Evolutionary conservation across 495 filamentous ascomycete genomes (phyloP), one percentile per base, ranked within the genome.

Genomic region (Trichoderma asperelloides): DNA sequence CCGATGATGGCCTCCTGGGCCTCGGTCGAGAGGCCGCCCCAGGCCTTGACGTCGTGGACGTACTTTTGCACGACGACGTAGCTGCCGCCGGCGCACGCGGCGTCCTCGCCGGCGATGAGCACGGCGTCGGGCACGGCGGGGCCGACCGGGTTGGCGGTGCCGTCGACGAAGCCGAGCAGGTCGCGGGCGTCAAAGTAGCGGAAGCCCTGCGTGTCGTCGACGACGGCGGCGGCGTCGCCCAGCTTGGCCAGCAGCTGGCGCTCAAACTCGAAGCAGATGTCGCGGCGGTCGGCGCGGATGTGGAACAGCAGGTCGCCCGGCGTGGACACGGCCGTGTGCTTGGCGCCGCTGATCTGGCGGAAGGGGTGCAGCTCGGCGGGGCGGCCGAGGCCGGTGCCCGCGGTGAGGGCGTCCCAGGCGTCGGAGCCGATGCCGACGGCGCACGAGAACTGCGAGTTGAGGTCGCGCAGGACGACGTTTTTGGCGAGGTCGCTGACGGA

Each of bases 31-130:
- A 86, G 79, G 3, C 57, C 27, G 40, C 74, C 74, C 84, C 83
- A 87, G 1, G 67, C 72, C 11, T 75, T 73, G 41, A 87, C 65
- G 70, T 84, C 76, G 69, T 86, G 84, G n/a, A 83, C 68, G 68
- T 87, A 86, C 65, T 87, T 87, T 69, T 87, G 84, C 2, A 85
- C 74, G 8, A 87, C 83, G 40, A 87, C 76, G 70, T 86, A 87
- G 70, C 83, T 85, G 0, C 84, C 83, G 8, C 80, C 81, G n/a
- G 69, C 63, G 16, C 68, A 69, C 2, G 69, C 21, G 11, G 74
- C 69, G 66, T 84, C 78, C 63, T 84, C 78, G 45, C 82, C 78
- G n/a, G 78, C 74, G 27, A 83, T 71, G 3, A 85, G 74, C 25
- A 84, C 69, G 3, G 83, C 76, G 8, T 71, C 67, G 0, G 77